Evolutionary conservation across 2,329 filamentous ascomycete genomes (phyloP), one percentile per base, ranked within the genome.

Genomic region (Fusarium irregulare): DNA sequence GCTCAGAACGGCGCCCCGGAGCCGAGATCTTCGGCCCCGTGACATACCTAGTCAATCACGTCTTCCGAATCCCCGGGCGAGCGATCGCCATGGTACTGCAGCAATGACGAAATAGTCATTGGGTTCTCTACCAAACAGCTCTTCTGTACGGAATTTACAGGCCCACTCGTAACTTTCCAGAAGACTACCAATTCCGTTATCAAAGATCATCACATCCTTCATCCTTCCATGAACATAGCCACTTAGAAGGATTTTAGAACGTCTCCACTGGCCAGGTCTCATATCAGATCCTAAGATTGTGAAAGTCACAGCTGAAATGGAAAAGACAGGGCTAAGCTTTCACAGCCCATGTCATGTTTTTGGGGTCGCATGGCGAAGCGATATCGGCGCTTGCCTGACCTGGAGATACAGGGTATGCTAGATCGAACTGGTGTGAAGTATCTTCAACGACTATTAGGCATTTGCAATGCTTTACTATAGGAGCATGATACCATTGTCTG

Each of bases 1-100:
- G 27, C 42, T 37, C 27, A 37, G 41, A 21, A 20, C 11, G 18
- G 44, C 42, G 25, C 30, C 30, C 41, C 54, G 47, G 59, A 12
- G 13, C 67, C 55, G 67, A 71, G n/a, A 12, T 27, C 12, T 46
- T 56, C 68, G 68, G 68, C 50, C 58, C 67, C 55, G 45, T 53
- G n/a, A 53, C 32, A 27, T 50, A 20, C 20, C 21, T 46, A 16
- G 32, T 67, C 49, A 49, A 57, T 58, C 56, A 23, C 23, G 9
- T 37, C 28, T n/a, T 42, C 42, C 42, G 58, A 45, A 16, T 20
- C 50, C 64, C 55, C 21, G 30, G 54, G 58, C 46, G 18, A 18
- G 47, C 7, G 49, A 68, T 68, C 63, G 28, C 21, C 50, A 28
- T n/a, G 20, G 11, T 53, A 37, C n/a, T 9, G 18, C 40, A 44